These are phyloP conservation scores for Rutstroemia sp. DNA, from an alignment of 2,329 filamentous ascomycete species.

Conservation along the genomic window DNA sequence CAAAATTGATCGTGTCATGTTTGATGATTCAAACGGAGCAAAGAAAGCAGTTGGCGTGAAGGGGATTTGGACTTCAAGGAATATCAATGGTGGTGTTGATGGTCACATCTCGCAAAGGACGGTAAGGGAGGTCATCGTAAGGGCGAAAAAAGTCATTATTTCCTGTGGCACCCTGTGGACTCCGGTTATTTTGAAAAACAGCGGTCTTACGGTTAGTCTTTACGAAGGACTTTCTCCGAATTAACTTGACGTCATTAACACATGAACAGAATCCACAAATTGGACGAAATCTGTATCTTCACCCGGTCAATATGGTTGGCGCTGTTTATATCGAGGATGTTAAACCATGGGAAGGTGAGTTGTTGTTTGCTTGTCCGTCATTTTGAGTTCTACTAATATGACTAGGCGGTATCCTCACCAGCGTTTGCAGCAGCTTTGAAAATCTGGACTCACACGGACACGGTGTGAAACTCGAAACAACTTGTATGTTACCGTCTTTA, in stretches of 20 bases:
- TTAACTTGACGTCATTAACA: conserved; percentile 5
- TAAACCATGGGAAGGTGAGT: conserved; percentile 52
- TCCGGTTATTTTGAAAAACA: conserved; percentile 68
- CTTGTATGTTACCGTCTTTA: conserved; percentile 63
- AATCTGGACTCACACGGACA: conserved; percentile 76
- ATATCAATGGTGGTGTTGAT: conserved; percentile 50
- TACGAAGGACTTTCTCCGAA: background rate
- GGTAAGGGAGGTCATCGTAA: conserved; percentile 59
- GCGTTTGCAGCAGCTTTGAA: conserved; percentile 69
- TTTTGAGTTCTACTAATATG: background rate
- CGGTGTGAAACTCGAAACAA: conserved; percentile 73
- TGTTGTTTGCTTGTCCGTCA: background rate
- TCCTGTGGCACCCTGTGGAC: conserved; percentile 69
- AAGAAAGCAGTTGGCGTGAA: conserved; percentile 61
- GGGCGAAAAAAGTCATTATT: conserved; percentile 74
- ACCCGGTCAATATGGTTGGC: conserved; percentile 57
- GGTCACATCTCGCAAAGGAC: conserved; percentile 40
- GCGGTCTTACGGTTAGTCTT: conserved; percentile 56
- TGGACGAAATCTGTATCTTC: conserved; percentile 73
- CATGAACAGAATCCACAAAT: conserved; percentile 59
- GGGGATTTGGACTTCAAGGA: conserved; percentile 69
- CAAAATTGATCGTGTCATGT: conserved; percentile 61
- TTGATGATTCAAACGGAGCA: conserved; percentile 44
- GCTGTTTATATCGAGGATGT: conserved; percentile 65
- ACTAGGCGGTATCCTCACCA: conserved; percentile 63